A percentile compares a stretch with the other conserved stretches of the same genome.
phyloP scores from a whole-genome alignment of 495 filamentous ascomycete species.

The Podospora pseudoanserina region DNA sequence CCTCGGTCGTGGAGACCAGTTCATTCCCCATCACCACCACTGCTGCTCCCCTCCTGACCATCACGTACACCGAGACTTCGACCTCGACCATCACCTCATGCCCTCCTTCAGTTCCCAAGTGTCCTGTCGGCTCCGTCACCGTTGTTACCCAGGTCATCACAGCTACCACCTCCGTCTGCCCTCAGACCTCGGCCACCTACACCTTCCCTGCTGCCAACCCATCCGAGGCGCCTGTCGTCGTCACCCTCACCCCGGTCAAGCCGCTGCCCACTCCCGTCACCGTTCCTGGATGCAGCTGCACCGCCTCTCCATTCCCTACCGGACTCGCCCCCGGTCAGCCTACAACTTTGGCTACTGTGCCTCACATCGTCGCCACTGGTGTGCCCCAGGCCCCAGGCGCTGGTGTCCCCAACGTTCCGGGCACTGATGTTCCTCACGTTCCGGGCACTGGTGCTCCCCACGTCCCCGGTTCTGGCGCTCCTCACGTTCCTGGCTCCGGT shows the following conservation, averaged over 20 bases:
- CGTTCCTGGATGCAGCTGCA: background rate
- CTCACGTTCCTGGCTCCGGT: background rate
- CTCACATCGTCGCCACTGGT: background rate
- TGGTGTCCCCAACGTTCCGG: background rate
- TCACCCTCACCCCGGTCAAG: slow-evolving; percentile 51
- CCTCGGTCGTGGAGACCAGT: slow-evolving; percentile 7
- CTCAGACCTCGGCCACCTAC: slow-evolving; percentile 23
- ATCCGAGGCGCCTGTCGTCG: slow-evolving; percentile 49
- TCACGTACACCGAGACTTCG: slow-evolving; percentile 45
- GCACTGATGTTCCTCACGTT: background rate
- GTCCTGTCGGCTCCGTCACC: slow-evolving; percentile 38
- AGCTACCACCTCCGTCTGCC: slow-evolving; percentile 25
- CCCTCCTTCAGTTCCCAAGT: slow-evolving; percentile 54
- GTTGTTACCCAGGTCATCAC: slow-evolving; percentile 31
- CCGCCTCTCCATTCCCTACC: background rate
- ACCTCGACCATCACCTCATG: slow-evolving; percentile 60
- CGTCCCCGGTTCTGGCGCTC: background rate
- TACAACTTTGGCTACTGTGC: background rate
- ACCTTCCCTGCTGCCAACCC: slow-evolving; percentile 11
- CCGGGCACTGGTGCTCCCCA: background rate
- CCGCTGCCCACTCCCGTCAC: background rate
- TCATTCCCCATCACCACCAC: slow-evolving; percentile 25
- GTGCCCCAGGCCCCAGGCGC: background rate
- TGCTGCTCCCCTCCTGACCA: slow-evolving; percentile 43
- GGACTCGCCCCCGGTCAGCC: background rate